Conservation (phyloP, 805 yeast genomes). For the Hanseniaspora valbyensis region DNA sequence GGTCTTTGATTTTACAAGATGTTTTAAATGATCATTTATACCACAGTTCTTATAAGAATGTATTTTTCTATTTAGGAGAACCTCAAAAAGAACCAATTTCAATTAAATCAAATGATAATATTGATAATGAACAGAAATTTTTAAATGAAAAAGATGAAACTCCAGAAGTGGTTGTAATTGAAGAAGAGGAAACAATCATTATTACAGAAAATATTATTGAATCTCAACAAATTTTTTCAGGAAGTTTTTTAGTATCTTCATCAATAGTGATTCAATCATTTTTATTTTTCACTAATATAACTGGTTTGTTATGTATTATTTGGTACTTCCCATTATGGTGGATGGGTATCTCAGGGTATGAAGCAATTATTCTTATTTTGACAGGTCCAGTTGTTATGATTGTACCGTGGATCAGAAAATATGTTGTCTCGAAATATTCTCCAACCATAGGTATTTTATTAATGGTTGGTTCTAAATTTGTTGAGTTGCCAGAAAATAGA, state of each 20-base stretch:
- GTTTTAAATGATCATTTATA: constrained; percentile 77
- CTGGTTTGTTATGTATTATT: constrained; percentile 72
- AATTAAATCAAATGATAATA: not conserved
- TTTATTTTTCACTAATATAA: constrained; percentile 73
- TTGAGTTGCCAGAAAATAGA: constrained; percentile 58
- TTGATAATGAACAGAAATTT: not conserved
- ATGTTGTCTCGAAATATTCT: constrained; percentile 4
- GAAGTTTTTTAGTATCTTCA: constrained; percentile 24
- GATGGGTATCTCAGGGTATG: constrained; percentile 95
- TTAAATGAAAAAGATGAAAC: constrained; percentile 17
- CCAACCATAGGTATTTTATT: constrained; percentile 10
- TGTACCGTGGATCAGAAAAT: constrained; percentile 33
- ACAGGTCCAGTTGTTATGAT: constrained; percentile 48
- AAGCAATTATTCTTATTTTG: constrained; percentile 51
- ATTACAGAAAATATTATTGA: constrained; percentile 6
- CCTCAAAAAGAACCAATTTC: constrained; percentile 18
- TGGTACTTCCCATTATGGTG: constrained; percentile 98
- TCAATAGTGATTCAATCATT: constrained; percentile 41
- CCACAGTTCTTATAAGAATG: constrained; percentile 48
- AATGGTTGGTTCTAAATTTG: constrained; percentile 50
- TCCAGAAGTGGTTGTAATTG: constrained; percentile 17
- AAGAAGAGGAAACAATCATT: not conserved
- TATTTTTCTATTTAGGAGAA: constrained; percentile 20
- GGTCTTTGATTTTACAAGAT: constrained; percentile 79
- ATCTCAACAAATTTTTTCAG: constrained; percentile 19